These are phyloP conservation scores for Cryphonectria parasitica DNA, from an alignment of 2,329 filamentous ascomycete species.

Conservation along the genomic window DNA sequence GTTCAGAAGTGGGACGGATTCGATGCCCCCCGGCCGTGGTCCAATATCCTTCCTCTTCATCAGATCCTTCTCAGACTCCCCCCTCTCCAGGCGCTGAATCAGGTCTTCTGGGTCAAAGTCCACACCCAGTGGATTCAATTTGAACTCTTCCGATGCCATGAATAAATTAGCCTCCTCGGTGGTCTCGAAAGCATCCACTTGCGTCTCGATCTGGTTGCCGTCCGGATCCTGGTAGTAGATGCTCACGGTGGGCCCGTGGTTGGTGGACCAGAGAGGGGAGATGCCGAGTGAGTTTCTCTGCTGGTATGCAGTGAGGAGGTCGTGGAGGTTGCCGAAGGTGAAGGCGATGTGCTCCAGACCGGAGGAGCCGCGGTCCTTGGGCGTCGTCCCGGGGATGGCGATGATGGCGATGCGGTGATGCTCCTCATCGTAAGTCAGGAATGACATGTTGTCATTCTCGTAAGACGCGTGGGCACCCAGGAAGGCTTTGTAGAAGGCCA, in stretches of 20 bases:
- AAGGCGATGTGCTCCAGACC: conserved; percentile 50
- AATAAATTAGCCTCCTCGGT: conserved; percentile 42
- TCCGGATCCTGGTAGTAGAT: conserved; percentile 56
- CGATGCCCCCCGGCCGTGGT: neutral
- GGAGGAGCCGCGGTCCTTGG: conserved; percentile 32
- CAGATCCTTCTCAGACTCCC: conserved; percentile 3
- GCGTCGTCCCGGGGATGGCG: conserved; percentile 33
- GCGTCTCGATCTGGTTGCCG: conserved; percentile 51
- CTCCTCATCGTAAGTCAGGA: conserved; percentile 50
- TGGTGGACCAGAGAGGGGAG: conserved; percentile 46
- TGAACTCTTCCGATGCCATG: conserved; percentile 43
- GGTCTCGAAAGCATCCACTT: conserved; percentile 48
- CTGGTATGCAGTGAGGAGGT: conserved; percentile 42
- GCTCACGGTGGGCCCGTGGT: conserved; percentile 51
- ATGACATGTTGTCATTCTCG: conserved; percentile 38
- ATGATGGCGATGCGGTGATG: conserved; percentile 51
- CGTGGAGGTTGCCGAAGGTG: conserved; percentile 41
- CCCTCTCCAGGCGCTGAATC: conserved; percentile 6
- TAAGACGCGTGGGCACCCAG: conserved; percentile 39
- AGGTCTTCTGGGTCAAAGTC: conserved; percentile 29
- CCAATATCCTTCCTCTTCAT: conserved; percentile 14
- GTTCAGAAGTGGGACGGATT: neutral
- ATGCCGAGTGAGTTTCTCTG: conserved; percentile 43
- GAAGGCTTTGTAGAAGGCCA: conserved; percentile 43
- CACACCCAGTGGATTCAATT: conserved; percentile 42